phyloP scores from a whole-genome alignment of 805 yeast genomes.

The Sungouiozyma ichnusensis region DNA sequence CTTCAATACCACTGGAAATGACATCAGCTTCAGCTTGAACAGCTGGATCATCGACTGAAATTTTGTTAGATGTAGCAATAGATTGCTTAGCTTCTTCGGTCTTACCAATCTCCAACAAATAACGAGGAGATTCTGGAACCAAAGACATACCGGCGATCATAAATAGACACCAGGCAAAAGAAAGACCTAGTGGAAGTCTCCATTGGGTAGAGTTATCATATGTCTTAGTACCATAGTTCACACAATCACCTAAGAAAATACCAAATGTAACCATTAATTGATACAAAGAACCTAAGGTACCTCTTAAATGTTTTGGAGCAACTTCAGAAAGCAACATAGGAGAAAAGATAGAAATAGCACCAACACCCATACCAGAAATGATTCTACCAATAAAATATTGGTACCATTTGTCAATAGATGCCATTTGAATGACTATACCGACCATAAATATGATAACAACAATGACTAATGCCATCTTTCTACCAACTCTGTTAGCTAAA shows the following conservation, averaged over 20 bases:
- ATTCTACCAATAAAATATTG: constrained; percentile 62
- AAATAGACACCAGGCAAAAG: constrained; percentile 37
- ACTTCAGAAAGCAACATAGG: constrained; percentile 55
- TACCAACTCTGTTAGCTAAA: constrained; percentile 52
- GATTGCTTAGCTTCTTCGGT: constrained; percentile 55
- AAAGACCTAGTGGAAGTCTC: constrained; percentile 62
- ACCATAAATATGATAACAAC: constrained; percentile 55
- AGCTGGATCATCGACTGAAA: constrained; percentile 41
- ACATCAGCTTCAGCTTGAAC: constrained; percentile 47
- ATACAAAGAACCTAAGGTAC: constrained; percentile 59
- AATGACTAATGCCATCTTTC: constrained; percentile 52
- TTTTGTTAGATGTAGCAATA: constrained; percentile 49
- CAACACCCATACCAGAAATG: constrained; percentile 70
- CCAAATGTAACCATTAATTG: constrained; percentile 67
- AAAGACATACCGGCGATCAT: constrained; percentile 33
- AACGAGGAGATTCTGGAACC: constrained; percentile 73
- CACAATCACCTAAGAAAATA: constrained; percentile 69
- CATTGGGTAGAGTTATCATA: constrained; percentile 44
- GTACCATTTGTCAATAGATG: constrained; percentile 47
- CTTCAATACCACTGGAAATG: constrained; percentile 50
- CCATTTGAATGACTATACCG: constrained; percentile 59
- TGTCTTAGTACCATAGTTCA: constrained; percentile 47
- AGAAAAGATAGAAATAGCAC: constrained; percentile 64
- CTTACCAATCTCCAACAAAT: constrained; percentile 42
- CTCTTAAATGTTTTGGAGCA: constrained; percentile 42